Evolutionary conservation across 169 alveolate species (phyloP).

Genomic region (Cryptosporidium ubiquitum): DNA sequence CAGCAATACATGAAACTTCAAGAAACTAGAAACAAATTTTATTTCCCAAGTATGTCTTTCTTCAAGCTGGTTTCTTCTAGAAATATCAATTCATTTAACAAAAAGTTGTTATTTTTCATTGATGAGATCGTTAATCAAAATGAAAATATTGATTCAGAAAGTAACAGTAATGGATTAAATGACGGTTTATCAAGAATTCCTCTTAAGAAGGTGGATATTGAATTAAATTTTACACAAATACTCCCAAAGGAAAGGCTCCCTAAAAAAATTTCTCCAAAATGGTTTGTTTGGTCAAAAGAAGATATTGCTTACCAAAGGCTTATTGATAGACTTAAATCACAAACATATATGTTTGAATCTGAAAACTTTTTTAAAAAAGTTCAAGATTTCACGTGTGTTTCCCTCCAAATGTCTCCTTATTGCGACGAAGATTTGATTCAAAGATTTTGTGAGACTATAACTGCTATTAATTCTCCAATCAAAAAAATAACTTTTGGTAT

Average conservation of each 20-base stretch:
- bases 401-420: slow-evolving; percentile 69
- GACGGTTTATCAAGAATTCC: slow-evolving; percentile 27
- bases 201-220: slow-evolving; percentile 18
- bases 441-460: slow-evolving; percentile 57
- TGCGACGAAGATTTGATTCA: slow-evolving; percentile 58
- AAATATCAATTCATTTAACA: neutral
- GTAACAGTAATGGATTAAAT: neutral
- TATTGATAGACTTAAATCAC: slow-evolving; percentile 53
- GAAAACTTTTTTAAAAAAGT: slow-evolving; percentile 67
- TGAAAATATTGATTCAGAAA: neutral
- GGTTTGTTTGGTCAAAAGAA: slow-evolving; percentile 71
- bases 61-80: neutral
- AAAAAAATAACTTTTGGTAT: slow-evolving; percentile 34
- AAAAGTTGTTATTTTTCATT: neutral
- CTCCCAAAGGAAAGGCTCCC: slow-evolving; percentile 54
- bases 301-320: slow-evolving; percentile 59
- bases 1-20: slow-evolving; percentile 45
- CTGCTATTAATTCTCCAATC: slow-evolving; percentile 49
- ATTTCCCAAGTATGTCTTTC: slow-evolving; percentile 14
- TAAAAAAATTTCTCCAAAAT: slow-evolving; percentile 17
- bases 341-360: slow-evolving; percentile 63
- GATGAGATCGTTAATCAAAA: neutral
- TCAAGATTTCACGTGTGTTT: slow-evolving; percentile 10
- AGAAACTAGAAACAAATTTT: slow-evolving; percentile 19
- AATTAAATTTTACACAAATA: neutral